Percentiles rank a stretch among this genome's conserved stretches.
phyloP scores from a whole-genome alignment of 2,329 filamentous ascomycete species.

The Xylaria sp. region DNA sequence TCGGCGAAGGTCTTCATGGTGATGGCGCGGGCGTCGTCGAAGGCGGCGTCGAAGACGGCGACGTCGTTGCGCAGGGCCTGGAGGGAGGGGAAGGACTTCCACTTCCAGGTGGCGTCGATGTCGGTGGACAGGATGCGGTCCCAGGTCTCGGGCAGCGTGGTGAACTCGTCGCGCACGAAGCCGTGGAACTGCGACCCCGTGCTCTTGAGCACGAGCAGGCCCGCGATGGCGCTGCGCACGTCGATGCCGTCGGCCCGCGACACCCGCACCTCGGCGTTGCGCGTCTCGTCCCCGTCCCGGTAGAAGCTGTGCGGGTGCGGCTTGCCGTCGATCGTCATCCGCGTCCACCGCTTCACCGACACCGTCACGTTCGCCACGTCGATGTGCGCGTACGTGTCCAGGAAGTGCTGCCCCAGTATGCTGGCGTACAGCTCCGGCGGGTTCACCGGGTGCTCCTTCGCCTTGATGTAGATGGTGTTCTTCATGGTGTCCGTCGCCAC shows the following conservation, averaged over 20 bases:
- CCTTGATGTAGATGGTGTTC: constrained; percentile 94
- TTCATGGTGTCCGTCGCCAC: constrained; percentile 98
- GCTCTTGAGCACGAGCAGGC: constrained; percentile 90
- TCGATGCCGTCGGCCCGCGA: constrained; percentile 72
- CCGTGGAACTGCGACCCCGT: constrained; percentile 96
- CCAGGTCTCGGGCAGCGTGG: constrained; percentile 86
- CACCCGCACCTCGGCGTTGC: constrained; percentile 77
- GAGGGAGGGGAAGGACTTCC: constrained; percentile 72
- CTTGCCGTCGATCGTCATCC: constrained; percentile 84
- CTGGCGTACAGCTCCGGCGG: constrained; percentile 92
- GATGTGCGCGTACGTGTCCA: constrained; percentile 88
- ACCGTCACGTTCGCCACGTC: constrained; percentile 81
- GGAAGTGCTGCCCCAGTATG: constrained; percentile 85
- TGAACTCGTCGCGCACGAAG: constrained; percentile 92
- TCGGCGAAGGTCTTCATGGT: constrained; percentile 91
- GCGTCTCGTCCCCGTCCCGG: constrained; percentile 86
- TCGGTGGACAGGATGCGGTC: constrained; percentile 96
- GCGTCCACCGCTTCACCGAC: constrained; percentile 87
- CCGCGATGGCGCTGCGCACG: constrained; percentile 78
- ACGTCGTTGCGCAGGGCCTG: constrained; percentile 69
- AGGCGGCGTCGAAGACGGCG: constrained; percentile 78
- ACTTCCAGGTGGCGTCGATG: constrained; percentile 85
- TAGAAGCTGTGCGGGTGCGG: constrained; percentile 95
- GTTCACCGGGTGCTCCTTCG: constrained; percentile 89
- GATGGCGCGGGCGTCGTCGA: constrained; percentile 76